Conservation (phyloP, 805 yeast genomes). For the Vanderwaltozyma yarrowii region DNA sequence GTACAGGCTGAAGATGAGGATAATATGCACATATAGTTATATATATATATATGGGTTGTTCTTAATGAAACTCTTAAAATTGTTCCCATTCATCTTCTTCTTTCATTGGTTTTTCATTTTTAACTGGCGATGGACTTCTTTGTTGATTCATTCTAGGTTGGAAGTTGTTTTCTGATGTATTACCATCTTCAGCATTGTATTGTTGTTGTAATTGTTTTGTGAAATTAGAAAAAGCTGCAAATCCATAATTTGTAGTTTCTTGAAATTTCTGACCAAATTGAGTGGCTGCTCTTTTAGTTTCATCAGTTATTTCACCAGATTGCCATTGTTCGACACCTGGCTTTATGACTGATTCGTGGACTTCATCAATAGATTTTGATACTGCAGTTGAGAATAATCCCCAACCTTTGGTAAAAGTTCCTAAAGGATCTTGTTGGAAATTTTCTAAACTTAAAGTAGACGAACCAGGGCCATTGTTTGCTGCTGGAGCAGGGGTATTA, state of each 20-base stretch:
- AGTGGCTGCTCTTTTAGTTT: slow-evolving; percentile 86
- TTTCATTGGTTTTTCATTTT: slow-evolving; percentile 21
- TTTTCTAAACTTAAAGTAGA: slow-evolving; percentile 49
- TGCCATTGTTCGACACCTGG: slow-evolving; percentile 81
- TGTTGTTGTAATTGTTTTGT: slow-evolving; percentile 36
- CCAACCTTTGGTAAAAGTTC: slow-evolving; percentile 91
- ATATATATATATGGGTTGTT: too few relatives aligned
- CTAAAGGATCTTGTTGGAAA: slow-evolving; percentile 75
- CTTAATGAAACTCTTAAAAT: too few relatives aligned
- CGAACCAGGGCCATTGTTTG: slow-evolving; percentile 1
- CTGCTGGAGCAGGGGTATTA: slow-evolving; percentile 41
- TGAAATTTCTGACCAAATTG: slow-evolving; percentile 94
- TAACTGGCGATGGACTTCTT: slow-evolving; percentile 24
- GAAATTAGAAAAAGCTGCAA: slow-evolving; percentile 51
- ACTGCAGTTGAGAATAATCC: slow-evolving; percentile 82
- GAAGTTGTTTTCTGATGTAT: neutral
- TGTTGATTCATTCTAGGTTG: slow-evolving; percentile 39
- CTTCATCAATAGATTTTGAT: slow-evolving; percentile 72
- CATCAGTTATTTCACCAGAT: slow-evolving; percentile 59
- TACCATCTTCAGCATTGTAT: slow-evolving; percentile 18
- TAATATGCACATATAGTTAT: too few relatives aligned
- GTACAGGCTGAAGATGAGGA: too few relatives aligned
- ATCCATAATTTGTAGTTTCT: slow-evolving; percentile 72
- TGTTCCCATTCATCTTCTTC: slow-evolving; percentile 63
- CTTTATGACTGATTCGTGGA: slow-evolving; percentile 78